Conservation (phyloP, 2,329 filamentous ascomycete species). For the Colletotrichum chrysophilum region DNA sequence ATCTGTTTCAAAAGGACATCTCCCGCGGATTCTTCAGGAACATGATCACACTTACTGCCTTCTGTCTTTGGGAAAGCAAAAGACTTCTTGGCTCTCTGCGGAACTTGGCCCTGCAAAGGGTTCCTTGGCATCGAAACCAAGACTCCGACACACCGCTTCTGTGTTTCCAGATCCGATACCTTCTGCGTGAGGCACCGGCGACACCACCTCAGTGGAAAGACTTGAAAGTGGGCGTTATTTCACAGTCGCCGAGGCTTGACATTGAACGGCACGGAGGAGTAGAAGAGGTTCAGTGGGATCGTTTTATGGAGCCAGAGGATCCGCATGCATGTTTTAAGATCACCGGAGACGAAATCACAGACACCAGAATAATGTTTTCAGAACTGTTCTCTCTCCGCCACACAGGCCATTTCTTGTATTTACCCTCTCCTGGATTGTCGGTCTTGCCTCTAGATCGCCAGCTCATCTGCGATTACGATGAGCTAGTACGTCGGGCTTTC, state of each 20-base stretch:
- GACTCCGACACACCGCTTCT: accelerated
- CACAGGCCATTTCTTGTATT: no score
- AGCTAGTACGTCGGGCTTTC: no score
- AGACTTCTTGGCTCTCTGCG: neutral
- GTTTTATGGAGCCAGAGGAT: no score
- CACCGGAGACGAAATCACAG: neutral
- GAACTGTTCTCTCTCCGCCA: no score
- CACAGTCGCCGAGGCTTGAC: neutral
- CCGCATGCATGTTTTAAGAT: no score
- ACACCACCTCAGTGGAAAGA: neutral
- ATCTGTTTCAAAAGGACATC: no score
- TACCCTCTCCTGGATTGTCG: no score
- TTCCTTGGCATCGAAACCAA: neutral
- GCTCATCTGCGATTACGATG: no score
- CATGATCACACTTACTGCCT: no score
- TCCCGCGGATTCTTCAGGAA: no score
- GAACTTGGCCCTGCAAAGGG: neutral
- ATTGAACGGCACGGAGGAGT: neutral
- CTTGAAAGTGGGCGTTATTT: neutral
- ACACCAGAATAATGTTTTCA: neutral
- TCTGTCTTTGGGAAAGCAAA: neutral
- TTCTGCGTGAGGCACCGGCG: neutral
- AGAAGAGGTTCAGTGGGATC: neutral
- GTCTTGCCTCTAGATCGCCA: no score
- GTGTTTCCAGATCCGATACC: neutral